phyloP scores from a whole-genome alignment of 1,284 basidiomycete genomes.

The Trametes sp. region DNA sequence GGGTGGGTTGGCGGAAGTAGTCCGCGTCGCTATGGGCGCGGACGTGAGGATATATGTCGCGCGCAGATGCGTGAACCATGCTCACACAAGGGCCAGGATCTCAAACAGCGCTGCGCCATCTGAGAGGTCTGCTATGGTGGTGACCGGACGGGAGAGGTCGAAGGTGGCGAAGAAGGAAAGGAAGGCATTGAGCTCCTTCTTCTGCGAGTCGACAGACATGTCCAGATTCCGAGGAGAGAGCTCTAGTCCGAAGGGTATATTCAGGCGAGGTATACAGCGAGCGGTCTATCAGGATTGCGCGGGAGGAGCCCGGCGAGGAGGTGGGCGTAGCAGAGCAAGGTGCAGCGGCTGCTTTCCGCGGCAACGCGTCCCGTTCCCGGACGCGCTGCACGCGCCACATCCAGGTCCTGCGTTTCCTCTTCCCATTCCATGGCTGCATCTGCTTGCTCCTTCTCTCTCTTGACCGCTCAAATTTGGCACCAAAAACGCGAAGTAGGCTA shows the following conservation, averaged over 20 bases:
- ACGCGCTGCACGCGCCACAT: neutral
- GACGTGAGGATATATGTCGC: neutral
- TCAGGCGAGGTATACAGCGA: slow-evolving; percentile 24
- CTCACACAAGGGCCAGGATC: slow-evolving; percentile 73
- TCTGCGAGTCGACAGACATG: slow-evolving; percentile 56
- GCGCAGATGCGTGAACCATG: neutral
- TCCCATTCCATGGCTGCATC: neutral
- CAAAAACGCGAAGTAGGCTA: neutral
- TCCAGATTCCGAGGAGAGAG: slow-evolving; percentile 12
- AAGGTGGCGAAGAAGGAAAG: slow-evolving; percentile 82
- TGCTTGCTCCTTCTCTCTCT: no score
- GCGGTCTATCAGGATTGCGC: slow-evolving; percentile 14
- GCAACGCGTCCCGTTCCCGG: slow-evolving; percentile 12
- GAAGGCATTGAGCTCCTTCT: slow-evolving; percentile 78
- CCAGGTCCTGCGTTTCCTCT: neutral
- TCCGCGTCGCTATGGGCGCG: slow-evolving; percentile 67
- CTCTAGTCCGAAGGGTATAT: slow-evolving; percentile 28
- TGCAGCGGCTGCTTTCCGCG: neutral
- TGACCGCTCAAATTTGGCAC: no score
- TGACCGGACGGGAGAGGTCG: slow-evolving; percentile 65
- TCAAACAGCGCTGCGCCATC: slow-evolving; percentile 80
- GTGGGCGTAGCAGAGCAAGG: slow-evolving; percentile 19
- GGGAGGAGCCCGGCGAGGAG: slow-evolving; percentile 9
- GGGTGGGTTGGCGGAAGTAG: slow-evolving; percentile 74
- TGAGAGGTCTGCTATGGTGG: slow-evolving; percentile 70